phyloP scores from a whole-genome alignment of 306 rosid genomes.

The Echinosophora koreensis region DNA sequence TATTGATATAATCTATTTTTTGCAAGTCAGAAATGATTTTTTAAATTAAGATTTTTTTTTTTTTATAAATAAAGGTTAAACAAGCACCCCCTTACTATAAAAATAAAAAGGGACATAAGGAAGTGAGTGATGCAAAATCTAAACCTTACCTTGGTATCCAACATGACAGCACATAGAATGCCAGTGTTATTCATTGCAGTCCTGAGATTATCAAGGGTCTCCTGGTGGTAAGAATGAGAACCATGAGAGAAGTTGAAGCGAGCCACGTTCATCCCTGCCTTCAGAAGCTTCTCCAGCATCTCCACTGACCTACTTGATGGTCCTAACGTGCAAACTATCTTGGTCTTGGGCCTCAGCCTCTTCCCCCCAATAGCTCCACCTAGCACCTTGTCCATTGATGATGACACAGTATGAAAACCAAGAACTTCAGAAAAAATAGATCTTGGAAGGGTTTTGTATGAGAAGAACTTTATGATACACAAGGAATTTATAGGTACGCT shows the following conservation, averaged over 20 bases:
- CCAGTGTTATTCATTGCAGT: slow-evolving; percentile 49
- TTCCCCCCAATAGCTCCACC: not conserved
- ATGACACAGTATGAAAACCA: not conserved
- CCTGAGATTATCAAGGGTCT: slow-evolving; percentile 53
- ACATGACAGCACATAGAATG: slow-evolving; percentile 55
- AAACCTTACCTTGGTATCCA: slow-evolving; percentile 32
- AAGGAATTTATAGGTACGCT: slow-evolving; percentile 10
- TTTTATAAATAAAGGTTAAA: too few relatives aligned
- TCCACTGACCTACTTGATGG: slow-evolving; percentile 33
- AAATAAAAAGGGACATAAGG: not conserved
- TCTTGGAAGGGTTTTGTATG: not conserved
- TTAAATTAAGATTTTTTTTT: too few relatives aligned
- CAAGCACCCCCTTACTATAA: too few relatives aligned
- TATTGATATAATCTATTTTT: too few relatives aligned
- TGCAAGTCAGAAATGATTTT: too few relatives aligned
- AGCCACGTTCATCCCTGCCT: slow-evolving; percentile 52
- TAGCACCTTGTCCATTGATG: slow-evolving; percentile 11
- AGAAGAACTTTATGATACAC: slow-evolving; percentile 2
- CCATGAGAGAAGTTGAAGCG: slow-evolving; percentile 63
- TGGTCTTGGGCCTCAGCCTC: slow-evolving; percentile 1
- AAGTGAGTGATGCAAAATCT: not conserved
- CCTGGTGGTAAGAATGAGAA: slow-evolving; percentile 54
- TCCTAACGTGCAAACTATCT: slow-evolving; percentile 41
- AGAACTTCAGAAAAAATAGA: not conserved
- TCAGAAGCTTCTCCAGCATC: slow-evolving; percentile 42